phyloP scores from a whole-genome alignment of 768 basidiomycete species.

The Hericium erinaceus region DNA sequence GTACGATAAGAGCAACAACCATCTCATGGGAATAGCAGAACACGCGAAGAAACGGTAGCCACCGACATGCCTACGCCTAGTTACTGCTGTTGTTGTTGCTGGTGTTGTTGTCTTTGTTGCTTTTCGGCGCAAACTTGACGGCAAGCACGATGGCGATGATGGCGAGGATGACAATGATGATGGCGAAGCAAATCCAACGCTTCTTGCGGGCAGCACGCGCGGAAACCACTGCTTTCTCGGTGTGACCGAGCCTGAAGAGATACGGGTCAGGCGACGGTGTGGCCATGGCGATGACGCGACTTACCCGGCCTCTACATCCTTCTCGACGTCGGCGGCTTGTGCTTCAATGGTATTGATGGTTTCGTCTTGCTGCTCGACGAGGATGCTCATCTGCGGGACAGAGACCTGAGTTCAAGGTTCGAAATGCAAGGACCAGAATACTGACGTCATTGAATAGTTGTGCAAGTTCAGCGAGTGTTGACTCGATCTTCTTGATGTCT shows the following conservation, averaged over 20 bases:
- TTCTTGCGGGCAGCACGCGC: slow-evolving; percentile 88
- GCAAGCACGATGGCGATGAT: slow-evolving; percentile 58
- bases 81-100: too few species aligned
- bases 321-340: slow-evolving; percentile 63
- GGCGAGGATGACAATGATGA: slow-evolving; percentile 52
- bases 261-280: background rate
- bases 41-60: too few species aligned
- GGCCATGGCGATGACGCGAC: slow-evolving; percentile 12
- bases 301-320: slow-evolving; percentile 82
- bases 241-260: slow-evolving; percentile 58
- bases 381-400: slow-evolving; percentile 70
- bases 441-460: slow-evolving; percentile 92
- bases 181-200: slow-evolving; percentile 94
- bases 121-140: slow-evolving; percentile 40
- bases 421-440: slow-evolving; percentile 5
- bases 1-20: background rate
- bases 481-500: slow-evolving; percentile 93
- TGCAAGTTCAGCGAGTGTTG: slow-evolving; percentile 85
- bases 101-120: slow-evolving; percentile 16
- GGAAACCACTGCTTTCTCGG: slow-evolving; percentile 77
- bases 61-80: too few species aligned
- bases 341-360: slow-evolving; percentile 75
- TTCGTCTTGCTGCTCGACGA: slow-evolving; percentile 93
- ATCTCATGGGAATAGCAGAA: too few species aligned
- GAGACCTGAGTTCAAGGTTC: background rate